A percentile compares a stretch with the other conserved stretches of the same genome.
Evolutionary conservation across 2,329 filamentous ascomycete species (phyloP).

Genomic region (Pseudogymnoascus sp.): DNA sequence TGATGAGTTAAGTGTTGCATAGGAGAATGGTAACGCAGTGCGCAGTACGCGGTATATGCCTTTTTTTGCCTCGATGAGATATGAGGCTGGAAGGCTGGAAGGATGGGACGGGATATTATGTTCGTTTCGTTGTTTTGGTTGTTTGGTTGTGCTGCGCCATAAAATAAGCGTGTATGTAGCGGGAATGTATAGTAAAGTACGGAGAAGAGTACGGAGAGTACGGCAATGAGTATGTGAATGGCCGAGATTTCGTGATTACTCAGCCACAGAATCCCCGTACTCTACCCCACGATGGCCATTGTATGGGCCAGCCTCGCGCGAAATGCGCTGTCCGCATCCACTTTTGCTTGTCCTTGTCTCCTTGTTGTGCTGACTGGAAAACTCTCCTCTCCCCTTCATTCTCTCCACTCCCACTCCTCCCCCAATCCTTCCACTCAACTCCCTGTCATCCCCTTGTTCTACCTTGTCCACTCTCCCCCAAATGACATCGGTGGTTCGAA

Average conservation of each 20-base stretch:
- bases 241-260: neutral
- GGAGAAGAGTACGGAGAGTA: neutral
- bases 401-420: too few species aligned
- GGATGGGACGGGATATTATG: slow-evolving; percentile 1
- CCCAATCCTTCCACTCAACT: neutral
- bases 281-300: neutral
- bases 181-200: too few species aligned
- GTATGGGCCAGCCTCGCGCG: neutral
- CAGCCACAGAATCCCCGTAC: neutral
- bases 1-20: neutral
- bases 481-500: neutral
- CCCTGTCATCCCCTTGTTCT: neutral
- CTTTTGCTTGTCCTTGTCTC: too few species aligned
- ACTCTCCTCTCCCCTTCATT: neutral
- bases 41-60: neutral
- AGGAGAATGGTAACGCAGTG: neutral
- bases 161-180: too few species aligned
- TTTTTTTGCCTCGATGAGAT: too few species aligned
- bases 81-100: neutral
- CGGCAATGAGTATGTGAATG: neutral
- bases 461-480: neutral
- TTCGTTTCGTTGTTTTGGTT: neutral
- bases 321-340: neutral
- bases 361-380: neutral
- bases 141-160: neutral